These are phyloP conservation scores for Candida buenavistaensis DNA, from an alignment of 1,139 yeast species.

Conservation along the genomic window DNA sequence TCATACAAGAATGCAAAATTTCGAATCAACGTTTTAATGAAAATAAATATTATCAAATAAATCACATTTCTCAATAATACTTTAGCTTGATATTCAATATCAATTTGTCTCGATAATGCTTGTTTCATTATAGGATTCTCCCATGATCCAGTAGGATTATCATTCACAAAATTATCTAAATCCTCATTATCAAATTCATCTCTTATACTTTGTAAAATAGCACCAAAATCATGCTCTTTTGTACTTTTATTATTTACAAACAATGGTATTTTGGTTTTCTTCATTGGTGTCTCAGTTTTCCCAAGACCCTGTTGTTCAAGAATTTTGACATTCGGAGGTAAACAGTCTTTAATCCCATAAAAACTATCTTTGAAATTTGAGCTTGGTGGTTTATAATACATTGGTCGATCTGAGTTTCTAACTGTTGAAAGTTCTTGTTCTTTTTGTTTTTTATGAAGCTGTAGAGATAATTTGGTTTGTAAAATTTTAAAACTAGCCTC, in stretches of 20 bases:
- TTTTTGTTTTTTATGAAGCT: constrained; percentile 6
- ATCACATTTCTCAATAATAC: constrained; percentile 20
- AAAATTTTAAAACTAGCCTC: constrained; percentile 14
- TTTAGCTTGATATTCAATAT: constrained; percentile 29
- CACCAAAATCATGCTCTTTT: constrained; percentile 1
- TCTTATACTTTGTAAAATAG: constrained; percentile 9
- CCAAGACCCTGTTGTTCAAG: constrained; percentile 3
- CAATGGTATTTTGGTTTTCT: constrained; percentile 16
- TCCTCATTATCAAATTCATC: constrained; percentile 15
- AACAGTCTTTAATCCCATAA: constrained; percentile 30
- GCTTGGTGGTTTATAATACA: constrained; percentile 39
- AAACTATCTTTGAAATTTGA: constrained; percentile 26
- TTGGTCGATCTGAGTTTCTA: constrained; percentile 21
- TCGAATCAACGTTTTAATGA: constrained; percentile 18
- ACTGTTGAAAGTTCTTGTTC: constrained; percentile 7
- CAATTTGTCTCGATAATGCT: constrained; percentile 38
- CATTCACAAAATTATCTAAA: constrained; percentile 11
- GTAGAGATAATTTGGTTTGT: constrained; percentile 14
- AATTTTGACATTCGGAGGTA: constrained; percentile 28
- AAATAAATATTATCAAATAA: constrained; percentile 18
- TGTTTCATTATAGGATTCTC: constrained; percentile 36
- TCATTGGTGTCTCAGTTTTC: background rate
- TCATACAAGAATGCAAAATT: constrained; percentile 13
- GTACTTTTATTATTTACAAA: constrained; percentile 9
- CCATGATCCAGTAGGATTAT: constrained; percentile 42